Evolutionary conservation across 2,329 filamentous ascomycete genomes (phyloP).

Genomic region (Hymenoscyphus linearis): DNA sequence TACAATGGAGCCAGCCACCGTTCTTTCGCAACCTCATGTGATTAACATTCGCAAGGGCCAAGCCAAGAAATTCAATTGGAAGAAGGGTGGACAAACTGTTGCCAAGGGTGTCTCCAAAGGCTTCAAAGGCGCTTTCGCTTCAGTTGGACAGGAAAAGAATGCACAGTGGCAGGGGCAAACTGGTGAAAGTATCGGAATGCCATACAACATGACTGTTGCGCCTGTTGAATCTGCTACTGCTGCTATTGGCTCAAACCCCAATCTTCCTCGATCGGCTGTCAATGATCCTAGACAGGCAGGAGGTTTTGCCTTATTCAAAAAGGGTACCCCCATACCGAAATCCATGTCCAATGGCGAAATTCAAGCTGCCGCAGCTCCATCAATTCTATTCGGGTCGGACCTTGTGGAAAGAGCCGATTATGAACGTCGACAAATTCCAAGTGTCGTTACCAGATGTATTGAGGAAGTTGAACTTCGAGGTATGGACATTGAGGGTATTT

Average conservation of each 20-base stretch:
- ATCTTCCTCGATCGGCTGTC: constrained; percentile 22
- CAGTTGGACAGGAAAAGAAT: constrained; percentile 46
- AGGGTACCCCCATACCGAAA: constrained; percentile 41
- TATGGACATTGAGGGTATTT: constrained; percentile 97
- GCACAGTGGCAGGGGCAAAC: constrained; percentile 48
- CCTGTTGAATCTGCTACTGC: constrained; percentile 43
- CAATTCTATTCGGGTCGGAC: constrained; percentile 80
- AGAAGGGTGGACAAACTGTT: constrained; percentile 90
- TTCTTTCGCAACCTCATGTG: constrained; percentile 65
- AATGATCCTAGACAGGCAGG: constrained; percentile 26
- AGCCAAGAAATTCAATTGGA: constrained; percentile 94
- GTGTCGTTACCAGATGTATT: constrained; percentile 87
- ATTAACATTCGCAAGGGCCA: constrained; percentile 94
- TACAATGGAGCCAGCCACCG: constrained; percentile 30
- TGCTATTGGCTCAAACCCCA: constrained; percentile 23
- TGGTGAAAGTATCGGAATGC: constrained; percentile 61
- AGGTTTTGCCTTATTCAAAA: constrained; percentile 67
- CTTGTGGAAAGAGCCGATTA: constrained; percentile 78
- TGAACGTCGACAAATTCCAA: constrained; percentile 84
- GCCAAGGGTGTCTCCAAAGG: constrained; percentile 93
- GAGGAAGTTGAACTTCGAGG: constrained; percentile 93
- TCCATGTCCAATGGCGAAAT: constrained; percentile 40
- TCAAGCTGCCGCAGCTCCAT: constrained; percentile 45
- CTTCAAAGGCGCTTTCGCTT: constrained; percentile 78
- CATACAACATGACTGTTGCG: constrained; percentile 63